Percentiles rank a stretch among this genome's conserved stretches.
These are phyloP conservation scores for Thelephora ganbajun DNA, from an alignment of 768 basidiomycete genomes.

Conservation along the genomic window DNA sequence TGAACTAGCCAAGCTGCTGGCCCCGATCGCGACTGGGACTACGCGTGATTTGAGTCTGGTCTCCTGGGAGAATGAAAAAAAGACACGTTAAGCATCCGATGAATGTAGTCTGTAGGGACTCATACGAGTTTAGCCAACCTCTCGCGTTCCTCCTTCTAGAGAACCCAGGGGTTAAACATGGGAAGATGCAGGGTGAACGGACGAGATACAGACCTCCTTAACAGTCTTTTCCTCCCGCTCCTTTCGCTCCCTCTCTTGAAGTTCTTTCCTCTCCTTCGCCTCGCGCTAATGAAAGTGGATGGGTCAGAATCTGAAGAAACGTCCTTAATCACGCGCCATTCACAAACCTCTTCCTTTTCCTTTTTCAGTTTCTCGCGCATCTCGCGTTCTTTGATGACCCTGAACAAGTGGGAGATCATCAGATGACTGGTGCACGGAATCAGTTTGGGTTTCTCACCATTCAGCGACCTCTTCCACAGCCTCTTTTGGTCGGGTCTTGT, in stretches of 20 bases:
- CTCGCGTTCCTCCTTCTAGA: conserved; percentile 23
- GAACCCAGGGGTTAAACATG: conserved; percentile 6
- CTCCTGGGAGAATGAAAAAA: conserved; percentile 2
- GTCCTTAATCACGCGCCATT: background rate
- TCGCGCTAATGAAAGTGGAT: conserved; percentile 36
- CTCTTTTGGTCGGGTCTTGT: conserved; percentile 80
- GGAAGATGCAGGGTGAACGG: no score
- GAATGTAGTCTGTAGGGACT: background rate
- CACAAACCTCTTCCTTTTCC: conserved; percentile 46
- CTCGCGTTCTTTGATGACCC: conserved; percentile 66
- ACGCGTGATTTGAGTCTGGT: background rate
- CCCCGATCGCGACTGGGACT: background rate
- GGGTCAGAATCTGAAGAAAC: background rate
- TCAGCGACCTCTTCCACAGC: conserved; percentile 68
- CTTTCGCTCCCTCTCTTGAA: conserved; percentile 51
- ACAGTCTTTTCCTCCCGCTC: conserved; percentile 43
- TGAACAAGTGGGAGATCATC: conserved; percentile 8
- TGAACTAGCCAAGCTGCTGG: background rate
- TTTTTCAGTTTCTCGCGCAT: conserved; percentile 76
- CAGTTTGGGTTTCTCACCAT: conserved; percentile 31
- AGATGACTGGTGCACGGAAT: conserved; percentile 2
- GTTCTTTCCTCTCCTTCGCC: conserved; percentile 68
- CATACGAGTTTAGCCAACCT: conserved; percentile 29
- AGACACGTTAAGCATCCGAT: conserved; percentile 7
- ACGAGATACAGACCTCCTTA: conserved; percentile 33